These are phyloP conservation scores for thale cress (Arabidopsis thaliana) DNA, from an alignment of 345 rosid species.

Conservation along the genomic window DNA sequence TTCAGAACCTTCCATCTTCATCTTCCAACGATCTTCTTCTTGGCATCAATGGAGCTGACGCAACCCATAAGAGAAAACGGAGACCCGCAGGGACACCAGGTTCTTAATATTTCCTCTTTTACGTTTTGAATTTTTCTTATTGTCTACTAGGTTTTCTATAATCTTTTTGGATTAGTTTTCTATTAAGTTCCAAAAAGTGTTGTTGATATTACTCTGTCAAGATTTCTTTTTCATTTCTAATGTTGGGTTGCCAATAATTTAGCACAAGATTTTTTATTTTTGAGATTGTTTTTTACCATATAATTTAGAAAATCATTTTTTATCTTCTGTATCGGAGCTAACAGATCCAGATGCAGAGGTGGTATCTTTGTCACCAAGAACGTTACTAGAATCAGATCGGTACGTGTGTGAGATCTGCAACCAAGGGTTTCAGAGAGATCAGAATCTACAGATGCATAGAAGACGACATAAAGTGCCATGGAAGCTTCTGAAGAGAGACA, in stretches of 20 bases:
- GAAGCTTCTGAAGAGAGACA: slow-evolving; percentile 92
- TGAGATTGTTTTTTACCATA: background rate
- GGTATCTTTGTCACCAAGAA: slow-evolving; percentile 85
- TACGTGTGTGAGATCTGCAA: slow-evolving; percentile 98
- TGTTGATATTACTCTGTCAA: slow-evolving; percentile 6
- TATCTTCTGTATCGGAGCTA: background rate
- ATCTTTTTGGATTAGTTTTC: background rate
- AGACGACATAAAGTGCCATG: slow-evolving; percentile 97
- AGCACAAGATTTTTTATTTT: background rate
- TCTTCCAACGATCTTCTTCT: slow-evolving; percentile 36
- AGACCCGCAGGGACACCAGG: slow-evolving; percentile 97
- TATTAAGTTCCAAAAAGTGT: slow-evolving; percentile 2
- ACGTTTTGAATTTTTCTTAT: background rate
- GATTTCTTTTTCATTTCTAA: background rate
- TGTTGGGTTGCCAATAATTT: background rate
- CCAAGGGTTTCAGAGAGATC: slow-evolving; percentile 97
- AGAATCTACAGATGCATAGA: slow-evolving; percentile 97
- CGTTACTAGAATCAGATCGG: slow-evolving; percentile 88
- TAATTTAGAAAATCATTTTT: too few relatives aligned
- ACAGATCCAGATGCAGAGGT: slow-evolving; percentile 99
- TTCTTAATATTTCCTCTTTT: slow-evolving; percentile 15
- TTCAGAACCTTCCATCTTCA: slow-evolving; percentile 23
- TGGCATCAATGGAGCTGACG: slow-evolving; percentile 24
- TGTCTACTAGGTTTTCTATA: slow-evolving; percentile 26
- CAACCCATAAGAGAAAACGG: slow-evolving; percentile 63